These are phyloP conservation scores for Trifolium dubium DNA, from an alignment of 306 rosid species.

Conservation along the genomic window DNA sequence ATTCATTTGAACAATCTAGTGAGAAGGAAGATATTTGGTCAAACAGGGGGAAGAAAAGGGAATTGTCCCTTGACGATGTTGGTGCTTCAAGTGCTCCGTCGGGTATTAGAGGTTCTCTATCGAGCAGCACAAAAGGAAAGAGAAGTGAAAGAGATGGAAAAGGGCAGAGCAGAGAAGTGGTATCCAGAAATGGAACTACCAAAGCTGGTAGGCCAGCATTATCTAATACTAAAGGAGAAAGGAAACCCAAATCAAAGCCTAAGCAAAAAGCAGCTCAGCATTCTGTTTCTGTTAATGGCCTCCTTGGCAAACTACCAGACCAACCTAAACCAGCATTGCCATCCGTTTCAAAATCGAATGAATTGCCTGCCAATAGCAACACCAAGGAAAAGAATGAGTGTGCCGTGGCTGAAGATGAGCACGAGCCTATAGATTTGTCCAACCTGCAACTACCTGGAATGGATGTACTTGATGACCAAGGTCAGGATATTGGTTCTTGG, in stretches of 20 bases:
- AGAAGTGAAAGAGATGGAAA: conserved; percentile 95
- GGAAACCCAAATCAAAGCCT: conserved; percentile 84
- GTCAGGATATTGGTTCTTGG: conserved; percentile 92
- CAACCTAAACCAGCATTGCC: conserved; percentile 67
- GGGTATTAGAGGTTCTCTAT: conserved; percentile 66
- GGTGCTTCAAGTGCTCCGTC: conserved; percentile 59
- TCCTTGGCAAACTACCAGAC: conserved; percentile 73
- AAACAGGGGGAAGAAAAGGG: conserved; percentile 90
- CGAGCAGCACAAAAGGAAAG: conserved; percentile 85
- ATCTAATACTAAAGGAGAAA: conserved; percentile 72
- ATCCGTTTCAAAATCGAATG: conserved; percentile 66
- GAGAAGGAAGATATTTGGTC: conserved; percentile 78
- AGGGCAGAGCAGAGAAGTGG: conserved; percentile 75
- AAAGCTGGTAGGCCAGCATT: conserved; percentile 78
- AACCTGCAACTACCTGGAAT: conserved; percentile 81
- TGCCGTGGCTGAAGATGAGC: conserved; percentile 67
- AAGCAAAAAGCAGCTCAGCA: conserved; percentile 83
- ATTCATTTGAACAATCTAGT: conserved; percentile 54
- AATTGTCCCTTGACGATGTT: conserved; percentile 80
- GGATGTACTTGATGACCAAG: conserved; percentile 80
- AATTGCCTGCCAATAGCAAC: conserved; percentile 51
- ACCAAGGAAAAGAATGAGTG: conserved; percentile 61
- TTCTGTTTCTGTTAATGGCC: conserved; percentile 86
- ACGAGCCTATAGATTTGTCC: conserved; percentile 75
- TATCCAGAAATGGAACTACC: conserved; percentile 72